These are phyloP conservation scores for Globisporangium polare DNA, from an alignment of 352 stramenopile species.

Conservation along the genomic window DNA sequence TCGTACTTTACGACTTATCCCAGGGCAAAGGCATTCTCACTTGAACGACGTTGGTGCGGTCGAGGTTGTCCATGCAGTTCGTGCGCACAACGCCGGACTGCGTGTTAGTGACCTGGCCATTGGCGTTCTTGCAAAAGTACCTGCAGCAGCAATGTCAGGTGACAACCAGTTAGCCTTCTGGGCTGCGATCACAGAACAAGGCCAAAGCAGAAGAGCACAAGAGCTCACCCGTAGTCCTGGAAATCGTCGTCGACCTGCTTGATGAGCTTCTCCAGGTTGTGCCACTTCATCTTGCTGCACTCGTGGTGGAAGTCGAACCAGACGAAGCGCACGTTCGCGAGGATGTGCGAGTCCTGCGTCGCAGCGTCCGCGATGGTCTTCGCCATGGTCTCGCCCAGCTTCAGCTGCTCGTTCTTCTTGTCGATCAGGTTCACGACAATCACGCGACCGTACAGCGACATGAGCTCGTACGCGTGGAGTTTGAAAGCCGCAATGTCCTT, in stretches of 20 bases:
- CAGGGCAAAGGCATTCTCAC: constrained; percentile 14
- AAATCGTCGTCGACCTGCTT: constrained; percentile 85
- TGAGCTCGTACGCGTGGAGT: constrained; percentile 56
- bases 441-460: constrained; percentile 70
- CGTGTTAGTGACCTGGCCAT: constrained; percentile 44
- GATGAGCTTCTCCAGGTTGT: constrained; percentile 89
- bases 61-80: constrained; percentile 99
- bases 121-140: constrained; percentile 52
- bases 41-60: constrained; percentile 88
- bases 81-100: constrained; percentile 94
- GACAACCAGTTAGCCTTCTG: not conserved
- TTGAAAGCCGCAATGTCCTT: constrained; percentile 55
- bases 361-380: constrained; percentile 51
- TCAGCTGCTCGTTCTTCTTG: constrained; percentile 92
- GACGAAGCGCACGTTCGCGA: constrained; percentile 63
- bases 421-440: constrained; percentile 95
- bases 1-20: not conserved
- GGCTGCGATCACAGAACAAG: not conserved
- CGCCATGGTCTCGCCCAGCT: constrained; percentile 89
- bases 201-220: not conserved
- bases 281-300: constrained; percentile 92
- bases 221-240: constrained; percentile 50
- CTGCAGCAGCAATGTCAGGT: constrained; percentile 19
- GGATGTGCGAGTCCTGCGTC: constrained; percentile 54
- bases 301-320: constrained; percentile 99